A percentile compares a stretch with the other conserved stretches of the same genome.
Evolutionary conservation across 1,139 yeast genomes (phyloP).

Genomic region (Pichia sp.): DNA sequence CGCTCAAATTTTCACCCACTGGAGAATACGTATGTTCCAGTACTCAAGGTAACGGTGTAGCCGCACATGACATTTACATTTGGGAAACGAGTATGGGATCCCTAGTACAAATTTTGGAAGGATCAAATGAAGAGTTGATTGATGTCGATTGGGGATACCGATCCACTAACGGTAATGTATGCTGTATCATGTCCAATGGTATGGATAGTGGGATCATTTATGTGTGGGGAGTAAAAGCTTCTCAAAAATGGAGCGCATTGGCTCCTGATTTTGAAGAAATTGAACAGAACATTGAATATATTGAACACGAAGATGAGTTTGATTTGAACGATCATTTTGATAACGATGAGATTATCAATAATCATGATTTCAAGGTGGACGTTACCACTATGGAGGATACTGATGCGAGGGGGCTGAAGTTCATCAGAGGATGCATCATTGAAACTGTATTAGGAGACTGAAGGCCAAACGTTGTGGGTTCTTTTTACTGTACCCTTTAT

Average conservation of each 20-base stretch:
- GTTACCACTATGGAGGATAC: constrained; percentile 50
- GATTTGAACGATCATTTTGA: constrained; percentile 68
- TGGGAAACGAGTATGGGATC: constrained; percentile 94
- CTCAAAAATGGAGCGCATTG: constrained; percentile 93
- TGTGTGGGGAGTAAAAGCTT: constrained; percentile 74
- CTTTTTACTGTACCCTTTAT: no score
- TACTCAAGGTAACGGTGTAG: constrained; percentile 79
- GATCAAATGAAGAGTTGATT: constrained; percentile 80
- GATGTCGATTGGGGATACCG: constrained; percentile 83
- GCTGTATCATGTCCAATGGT: constrained; percentile 82
- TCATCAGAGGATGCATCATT: constrained; percentile 32
- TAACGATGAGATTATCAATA: constrained; percentile 51
- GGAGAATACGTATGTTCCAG: constrained; percentile 86
- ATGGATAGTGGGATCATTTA: constrained; percentile 78
- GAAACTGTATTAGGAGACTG: constrained; percentile 14
- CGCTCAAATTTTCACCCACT: constrained; percentile 64
- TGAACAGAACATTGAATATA: constrained; percentile 84
- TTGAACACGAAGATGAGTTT: constrained; percentile 88
- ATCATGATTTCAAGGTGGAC: constrained; percentile 62
- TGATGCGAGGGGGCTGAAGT: constrained; percentile 64
- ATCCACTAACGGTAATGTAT: constrained; percentile 28
- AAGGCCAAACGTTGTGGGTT: no score
- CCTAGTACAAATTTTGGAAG: constrained; percentile 79
- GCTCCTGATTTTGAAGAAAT: constrained; percentile 97
- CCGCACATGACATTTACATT: constrained; percentile 79